Conservation (phyloP, 1,284 basidiomycete genomes). For the Microbotryomycetes sp. region DNA sequence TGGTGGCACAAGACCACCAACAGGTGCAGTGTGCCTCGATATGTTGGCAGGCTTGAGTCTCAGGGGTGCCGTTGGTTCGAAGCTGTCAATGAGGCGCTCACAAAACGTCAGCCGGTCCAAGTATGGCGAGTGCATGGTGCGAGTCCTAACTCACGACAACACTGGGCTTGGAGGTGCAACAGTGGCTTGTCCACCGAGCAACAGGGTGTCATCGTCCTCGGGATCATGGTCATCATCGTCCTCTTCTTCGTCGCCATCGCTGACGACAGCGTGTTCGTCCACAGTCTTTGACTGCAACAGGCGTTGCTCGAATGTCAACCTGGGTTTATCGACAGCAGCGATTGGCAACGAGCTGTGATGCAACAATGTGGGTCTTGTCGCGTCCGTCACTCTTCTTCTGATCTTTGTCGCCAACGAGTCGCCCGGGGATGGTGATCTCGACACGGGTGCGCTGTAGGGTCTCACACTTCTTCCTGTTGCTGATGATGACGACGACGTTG, state of each 20-base stretch:
- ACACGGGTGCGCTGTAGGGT: neutral
- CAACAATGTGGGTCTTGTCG: slow-evolving; percentile 4
- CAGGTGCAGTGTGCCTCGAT: slow-evolving; percentile 3
- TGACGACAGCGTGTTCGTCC: neutral
- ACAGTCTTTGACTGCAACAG: neutral
- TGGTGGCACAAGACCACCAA: slow-evolving; percentile 9
- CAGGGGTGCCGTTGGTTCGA: neutral
- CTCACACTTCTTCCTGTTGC: neutral
- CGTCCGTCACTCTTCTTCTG: neutral
- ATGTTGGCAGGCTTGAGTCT: neutral
- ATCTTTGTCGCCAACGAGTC: neutral
- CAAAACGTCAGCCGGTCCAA: no score
- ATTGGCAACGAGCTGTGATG: slow-evolving; percentile 18
- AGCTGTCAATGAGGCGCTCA: neutral
- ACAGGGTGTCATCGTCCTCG: neutral
- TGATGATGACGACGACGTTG: neutral
- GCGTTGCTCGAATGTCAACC: slow-evolving; percentile 5
- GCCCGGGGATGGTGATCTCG: neutral
- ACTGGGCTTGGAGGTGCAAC: neutral
- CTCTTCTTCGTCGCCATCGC: neutral
- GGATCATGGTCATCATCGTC: neutral
- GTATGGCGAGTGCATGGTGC: no score
- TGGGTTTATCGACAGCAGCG: slow-evolving; percentile 2
- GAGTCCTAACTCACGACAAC: neutral
- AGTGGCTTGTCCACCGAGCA: neutral